A percentile compares a stretch with the other conserved stretches of the same genome.
These are phyloP conservation scores for Boletus subcaerulescens DNA, from an alignment of 768 basidiomycete genomes.

Conservation along the genomic window DNA sequence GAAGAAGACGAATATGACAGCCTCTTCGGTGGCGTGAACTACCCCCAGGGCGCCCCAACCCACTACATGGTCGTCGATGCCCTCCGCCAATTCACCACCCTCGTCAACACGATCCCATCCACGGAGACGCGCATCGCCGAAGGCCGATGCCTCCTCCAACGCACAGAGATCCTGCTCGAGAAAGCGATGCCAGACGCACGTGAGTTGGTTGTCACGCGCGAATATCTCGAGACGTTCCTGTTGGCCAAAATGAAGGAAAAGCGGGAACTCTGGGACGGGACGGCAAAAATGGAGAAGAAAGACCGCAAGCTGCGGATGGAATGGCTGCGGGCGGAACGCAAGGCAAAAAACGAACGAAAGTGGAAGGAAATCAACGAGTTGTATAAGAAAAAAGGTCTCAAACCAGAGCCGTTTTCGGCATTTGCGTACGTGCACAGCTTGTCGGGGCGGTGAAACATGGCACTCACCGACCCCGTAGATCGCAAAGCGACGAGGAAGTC, in stretches of 20 bases:
- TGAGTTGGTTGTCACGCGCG: slow-evolving; percentile 21
- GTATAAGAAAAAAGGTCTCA: slow-evolving; percentile 4
- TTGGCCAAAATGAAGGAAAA: slow-evolving; percentile 32
- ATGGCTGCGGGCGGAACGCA: slow-evolving; percentile 25
- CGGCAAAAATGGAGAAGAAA: slow-evolving; percentile 21
- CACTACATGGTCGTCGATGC: slow-evolving; percentile 26
- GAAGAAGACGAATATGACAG: not conserved
- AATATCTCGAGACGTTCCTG: slow-evolving; percentile 24
- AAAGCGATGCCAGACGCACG: slow-evolving; percentile 16
- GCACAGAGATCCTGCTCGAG: slow-evolving; percentile 11
- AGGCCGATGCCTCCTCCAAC: slow-evolving; percentile 15
- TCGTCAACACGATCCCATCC: slow-evolving; percentile 20
- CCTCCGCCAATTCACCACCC: slow-evolving; percentile 26
- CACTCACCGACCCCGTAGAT: slow-evolving; percentile 11
- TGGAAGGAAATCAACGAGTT: slow-evolving; percentile 21
- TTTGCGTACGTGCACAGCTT: slow-evolving; percentile 20
- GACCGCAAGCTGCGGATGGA: slow-evolving; percentile 23
- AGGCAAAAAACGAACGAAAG: slow-evolving; percentile 10
- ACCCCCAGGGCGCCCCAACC: slow-evolving; percentile 16
- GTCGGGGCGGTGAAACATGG: not conserved
- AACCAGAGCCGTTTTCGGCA: slow-evolving; percentile 17
- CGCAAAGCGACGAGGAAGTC: slow-evolving; percentile 23
- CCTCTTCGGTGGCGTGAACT: not conserved
- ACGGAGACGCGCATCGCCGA: slow-evolving; percentile 23
- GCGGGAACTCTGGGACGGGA: slow-evolving; percentile 33